phyloP scores from a whole-genome alignment of 345 rosid genomes.

The Pugionium cornutum region DNA sequence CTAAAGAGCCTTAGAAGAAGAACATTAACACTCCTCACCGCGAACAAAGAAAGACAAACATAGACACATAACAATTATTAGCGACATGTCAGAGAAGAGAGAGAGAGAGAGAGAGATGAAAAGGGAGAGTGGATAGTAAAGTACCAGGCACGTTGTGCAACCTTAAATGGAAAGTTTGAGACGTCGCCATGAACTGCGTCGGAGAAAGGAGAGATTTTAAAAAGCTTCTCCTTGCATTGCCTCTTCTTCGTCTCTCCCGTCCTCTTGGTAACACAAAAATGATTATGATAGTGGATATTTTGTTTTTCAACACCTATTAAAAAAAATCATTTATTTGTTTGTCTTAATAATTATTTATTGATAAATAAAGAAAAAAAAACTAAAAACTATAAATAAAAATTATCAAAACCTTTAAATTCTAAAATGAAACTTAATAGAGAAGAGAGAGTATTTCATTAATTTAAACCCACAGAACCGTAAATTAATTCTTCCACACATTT shows the following conservation, averaged over 20 bases:
- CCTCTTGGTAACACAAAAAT: conserved; percentile 1
- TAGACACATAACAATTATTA: background rate
- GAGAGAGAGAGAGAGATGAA: background rate
- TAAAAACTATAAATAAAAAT: no score
- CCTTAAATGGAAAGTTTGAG: conserved; percentile 22
- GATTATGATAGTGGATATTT: no score
- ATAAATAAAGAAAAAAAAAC: no score
- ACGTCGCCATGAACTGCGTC: conserved; percentile 35
- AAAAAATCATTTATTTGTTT: no score
- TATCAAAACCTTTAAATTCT: no score
- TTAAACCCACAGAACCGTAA: no score
- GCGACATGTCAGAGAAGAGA: background rate
- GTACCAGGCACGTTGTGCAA: conserved; percentile 30
- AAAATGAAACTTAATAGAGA: no score
- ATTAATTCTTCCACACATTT: no score
- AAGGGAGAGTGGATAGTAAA: background rate
- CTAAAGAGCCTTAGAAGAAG: background rate
- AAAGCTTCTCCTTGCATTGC: conserved; percentile 17
- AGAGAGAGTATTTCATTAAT: no score
- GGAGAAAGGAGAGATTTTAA: conserved; percentile 5
- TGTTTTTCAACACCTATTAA: no score
- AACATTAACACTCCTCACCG: background rate
- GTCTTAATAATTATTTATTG: no score
- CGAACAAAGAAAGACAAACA: conserved; percentile 5
- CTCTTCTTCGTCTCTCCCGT: conserved; percentile 1